Percentiles rank a stretch among this genome's conserved stretches.
These are phyloP conservation scores for Alternaria ventricosa DNA, from an alignment of 2,329 filamentous ascomycete genomes.

Conservation along the genomic window DNA sequence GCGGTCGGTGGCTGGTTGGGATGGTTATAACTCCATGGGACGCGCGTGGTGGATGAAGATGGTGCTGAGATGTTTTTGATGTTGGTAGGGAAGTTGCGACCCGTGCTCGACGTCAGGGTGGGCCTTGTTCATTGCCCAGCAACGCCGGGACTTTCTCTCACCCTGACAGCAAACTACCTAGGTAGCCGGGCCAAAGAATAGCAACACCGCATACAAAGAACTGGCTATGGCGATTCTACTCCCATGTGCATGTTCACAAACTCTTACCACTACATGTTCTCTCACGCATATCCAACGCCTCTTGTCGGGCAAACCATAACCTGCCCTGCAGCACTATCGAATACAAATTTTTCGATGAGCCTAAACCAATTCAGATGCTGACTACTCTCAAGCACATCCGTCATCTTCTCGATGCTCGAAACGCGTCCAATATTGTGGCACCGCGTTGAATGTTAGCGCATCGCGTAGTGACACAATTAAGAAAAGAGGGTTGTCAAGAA, in stretches of 20 bases:
- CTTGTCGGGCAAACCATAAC: neutral
- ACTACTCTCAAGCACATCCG: neutral
- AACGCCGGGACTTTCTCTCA: slow-evolving; percentile 2
- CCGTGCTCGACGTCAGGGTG: slow-evolving; percentile 17
- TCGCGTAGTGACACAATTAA: neutral
- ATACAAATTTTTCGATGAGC: neutral
- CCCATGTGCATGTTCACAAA: neutral
- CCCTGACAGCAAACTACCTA: neutral
- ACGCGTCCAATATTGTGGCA: neutral
- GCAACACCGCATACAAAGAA: neutral
- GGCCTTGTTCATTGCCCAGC: slow-evolving; percentile 13
- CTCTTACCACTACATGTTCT: neutral
- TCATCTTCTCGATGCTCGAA: neutral
- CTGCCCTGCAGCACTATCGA: neutral
- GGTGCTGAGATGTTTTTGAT: slow-evolving; percentile 17
- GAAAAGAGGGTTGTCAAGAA: neutral
- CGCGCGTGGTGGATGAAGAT: slow-evolving; percentile 7
- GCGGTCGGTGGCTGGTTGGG: slow-evolving; percentile 4
- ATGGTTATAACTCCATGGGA: slow-evolving; percentile 14
- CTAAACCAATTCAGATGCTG: neutral
- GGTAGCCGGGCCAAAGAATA: neutral
- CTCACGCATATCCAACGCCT: neutral
- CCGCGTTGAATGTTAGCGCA: neutral
- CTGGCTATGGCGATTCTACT: neutral
- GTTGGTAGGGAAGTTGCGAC: slow-evolving; percentile 11